Evolutionary conservation across 1,139 yeast species (phyloP).

Genomic region (Kodamaea suecica): DNA sequence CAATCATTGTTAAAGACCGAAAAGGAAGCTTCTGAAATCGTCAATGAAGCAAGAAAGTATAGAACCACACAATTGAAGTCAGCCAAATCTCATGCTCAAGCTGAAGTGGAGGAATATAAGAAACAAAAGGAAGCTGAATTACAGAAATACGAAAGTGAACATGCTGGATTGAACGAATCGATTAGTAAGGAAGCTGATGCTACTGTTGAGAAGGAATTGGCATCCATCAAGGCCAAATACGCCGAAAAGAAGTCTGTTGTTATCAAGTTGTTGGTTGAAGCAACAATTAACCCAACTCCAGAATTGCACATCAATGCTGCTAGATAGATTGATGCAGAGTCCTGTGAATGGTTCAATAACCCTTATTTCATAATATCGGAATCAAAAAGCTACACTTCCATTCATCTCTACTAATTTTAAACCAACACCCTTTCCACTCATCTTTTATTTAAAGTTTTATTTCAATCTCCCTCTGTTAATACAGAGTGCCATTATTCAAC

Average conservation of each 20-base stretch:
- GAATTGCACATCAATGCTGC: constrained; percentile 77
- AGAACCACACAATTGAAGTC: constrained; percentile 89
- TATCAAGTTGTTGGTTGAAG: constrained; percentile 71
- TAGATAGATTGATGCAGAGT: constrained; percentile 3
- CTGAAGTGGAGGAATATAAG: constrained; percentile 86
- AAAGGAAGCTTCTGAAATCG: constrained; percentile 94
- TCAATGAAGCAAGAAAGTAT: constrained; percentile 80
- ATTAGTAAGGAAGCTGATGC: constrained; percentile 73
- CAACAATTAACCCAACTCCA: constrained; percentile 77
- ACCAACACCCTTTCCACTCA: too few relatives aligned
- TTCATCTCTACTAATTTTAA: background rate
- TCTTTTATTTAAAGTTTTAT: too few relatives aligned
- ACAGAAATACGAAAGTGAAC: constrained; percentile 64
- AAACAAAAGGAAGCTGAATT: constrained; percentile 80
- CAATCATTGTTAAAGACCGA: constrained; percentile 61
- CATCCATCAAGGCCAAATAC: constrained; percentile 60
- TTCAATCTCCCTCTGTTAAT: too few relatives aligned
- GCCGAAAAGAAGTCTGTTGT: constrained; percentile 63
- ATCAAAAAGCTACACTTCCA: background rate
- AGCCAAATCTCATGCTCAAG: constrained; percentile 89
- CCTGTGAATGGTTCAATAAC: too few relatives aligned
- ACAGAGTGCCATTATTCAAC: too few relatives aligned
- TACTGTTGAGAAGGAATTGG: constrained; percentile 56
- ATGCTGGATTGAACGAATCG: constrained; percentile 62
- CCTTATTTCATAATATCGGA: too few relatives aligned